Evolutionary conservation across 1,284 basidiomycete species (phyloP), one percentile per base, ranked within the genome.

Genomic region (Naganishia liquefaciens): DNA sequence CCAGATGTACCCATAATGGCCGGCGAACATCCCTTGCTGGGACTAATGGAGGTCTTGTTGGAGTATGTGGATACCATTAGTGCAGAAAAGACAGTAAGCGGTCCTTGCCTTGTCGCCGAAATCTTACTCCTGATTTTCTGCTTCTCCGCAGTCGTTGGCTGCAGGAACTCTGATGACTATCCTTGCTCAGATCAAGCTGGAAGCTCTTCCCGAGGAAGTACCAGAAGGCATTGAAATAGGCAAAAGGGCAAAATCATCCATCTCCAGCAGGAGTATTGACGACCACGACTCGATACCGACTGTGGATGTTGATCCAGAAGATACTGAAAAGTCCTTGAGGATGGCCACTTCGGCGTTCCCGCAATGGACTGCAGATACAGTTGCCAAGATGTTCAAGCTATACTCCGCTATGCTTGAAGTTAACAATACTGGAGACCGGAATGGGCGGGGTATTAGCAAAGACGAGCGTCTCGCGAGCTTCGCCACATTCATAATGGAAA

Each of bases 381-480:
- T 98, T 71, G 85, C 89, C 7, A 85, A 92, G 9, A 87, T 98
- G 40, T 82, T 99, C 54, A 85, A 89, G 0, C 80, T 99, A 5
- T 95, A 58, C 28, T 91, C 73, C 91, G 94, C 79, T 92, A 95
- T 99, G 6, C 95, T 96, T 0, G 94, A 99, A 74, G 93, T 94
- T 78, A 91, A 91, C 15, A 90, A 89, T 13, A 84, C 85, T 63
- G 78, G 80, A 10, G 79, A 73, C 46, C 76, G 85, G 2, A 60
- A 60, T 42, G 57, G 57, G 7, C 57, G 83, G 17, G 63, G 63
- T 1, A 74, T 40, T 73, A 76, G 68, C 67, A 71, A 21, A 74
- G 77, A 13, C 68, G 78, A 70, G 74, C 78, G 2, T 78, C 79
- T 39, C 77, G 80, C n/a, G 79, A 80, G 70, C 66, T 75, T 76